phyloP scores from a whole-genome alignment of 2,329 filamentous ascomycete species.

The Pseudogymnoascus sp. region DNA sequence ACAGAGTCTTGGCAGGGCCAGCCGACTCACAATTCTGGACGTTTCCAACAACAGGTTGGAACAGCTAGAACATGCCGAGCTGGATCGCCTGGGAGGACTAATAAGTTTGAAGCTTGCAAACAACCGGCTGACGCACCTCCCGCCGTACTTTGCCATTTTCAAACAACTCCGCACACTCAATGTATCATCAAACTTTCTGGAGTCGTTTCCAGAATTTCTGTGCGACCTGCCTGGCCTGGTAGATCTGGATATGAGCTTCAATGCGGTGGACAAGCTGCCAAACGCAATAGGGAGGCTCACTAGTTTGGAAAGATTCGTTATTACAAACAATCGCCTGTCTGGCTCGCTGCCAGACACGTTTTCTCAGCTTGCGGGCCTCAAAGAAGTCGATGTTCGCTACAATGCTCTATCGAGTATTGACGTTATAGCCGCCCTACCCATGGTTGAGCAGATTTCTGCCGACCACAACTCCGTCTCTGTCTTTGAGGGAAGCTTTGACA shows the following conservation, averaged over 20 bases:
- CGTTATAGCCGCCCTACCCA: slow-evolving; percentile 73
- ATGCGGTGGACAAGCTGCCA: slow-evolving; percentile 72
- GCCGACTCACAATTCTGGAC: slow-evolving; percentile 77
- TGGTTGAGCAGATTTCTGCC: slow-evolving; percentile 77
- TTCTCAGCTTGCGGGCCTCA: slow-evolving; percentile 64
- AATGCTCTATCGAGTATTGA: slow-evolving; percentile 86
- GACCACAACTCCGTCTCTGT: slow-evolving; percentile 90
- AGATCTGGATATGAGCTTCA: slow-evolving; percentile 95
- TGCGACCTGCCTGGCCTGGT: slow-evolving; percentile 76
- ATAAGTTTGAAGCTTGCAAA: slow-evolving; percentile 90
- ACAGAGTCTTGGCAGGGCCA: slow-evolving; percentile 73
- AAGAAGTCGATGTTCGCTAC: slow-evolving; percentile 90
- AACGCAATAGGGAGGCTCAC: slow-evolving; percentile 69
- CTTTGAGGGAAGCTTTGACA: slow-evolving; percentile 82
- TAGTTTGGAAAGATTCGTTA: slow-evolving; percentile 80
- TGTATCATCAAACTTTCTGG: slow-evolving; percentile 86
- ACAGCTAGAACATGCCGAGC: slow-evolving; percentile 74
- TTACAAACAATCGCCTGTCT: slow-evolving; percentile 86
- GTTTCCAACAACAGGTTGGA: slow-evolving; percentile 92
- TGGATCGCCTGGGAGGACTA: slow-evolving; percentile 66
- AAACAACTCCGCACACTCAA: slow-evolving; percentile 74
- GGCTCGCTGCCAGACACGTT: slow-evolving; percentile 69
- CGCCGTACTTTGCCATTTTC: slow-evolving; percentile 75
- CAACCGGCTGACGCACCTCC: slow-evolving; percentile 74
- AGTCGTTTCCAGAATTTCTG: slow-evolving; percentile 76